Evolutionary conservation across 495 filamentous ascomycete genomes (phyloP), one percentile per base, ranked within the genome.

Genomic region (Massariosphaeria phaeospora): DNA sequence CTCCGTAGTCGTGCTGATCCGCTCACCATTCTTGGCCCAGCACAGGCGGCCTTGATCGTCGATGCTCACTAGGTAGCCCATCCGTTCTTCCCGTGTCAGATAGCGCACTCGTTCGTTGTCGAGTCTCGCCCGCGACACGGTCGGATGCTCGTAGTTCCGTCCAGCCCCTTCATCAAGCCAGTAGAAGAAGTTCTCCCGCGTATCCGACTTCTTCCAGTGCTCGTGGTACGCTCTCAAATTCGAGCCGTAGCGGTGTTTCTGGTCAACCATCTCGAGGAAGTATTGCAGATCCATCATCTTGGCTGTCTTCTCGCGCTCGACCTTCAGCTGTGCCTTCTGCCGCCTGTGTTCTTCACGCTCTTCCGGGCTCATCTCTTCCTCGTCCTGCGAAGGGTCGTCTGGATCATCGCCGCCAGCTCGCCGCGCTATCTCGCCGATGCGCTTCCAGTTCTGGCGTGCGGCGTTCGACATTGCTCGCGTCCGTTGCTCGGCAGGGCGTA

Each of bases 181-280:
- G 69, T 89, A 90, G 67, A 95, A 96, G 75, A 94, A 96, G 64
- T 91, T 95, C 67, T 96, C 83, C 7, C 79, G 78, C 0, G 87
- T 91, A 10, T 84, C 74, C 2, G 78, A 72, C 49, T 77, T 77
- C 67, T 89, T 88, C 91, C 91, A 96, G 50, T 84, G 80, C 31
- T 77, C 75, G 66, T 96, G 91, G 61, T 96, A 96, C 11, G 79
- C 76, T n/a, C 84, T 76, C 29, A 96, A 70, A 60, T 96, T 93
- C 25, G 79, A 80, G 1, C 91, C 91, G 66, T 95, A 91, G 2
- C 91, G 81, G 63, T 96, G 91, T 68, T 94, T 90, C 45, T 63
- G 39, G 63, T 96, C 90, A 13, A 96, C 87, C 85, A 96, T 91
- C 66, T 96, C 91, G 3, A 96, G 73, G 57, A 94, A 95, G 66